Evolutionary conservation across 306 rosid species (phyloP).

Genomic region (Quercus suber): DNA sequence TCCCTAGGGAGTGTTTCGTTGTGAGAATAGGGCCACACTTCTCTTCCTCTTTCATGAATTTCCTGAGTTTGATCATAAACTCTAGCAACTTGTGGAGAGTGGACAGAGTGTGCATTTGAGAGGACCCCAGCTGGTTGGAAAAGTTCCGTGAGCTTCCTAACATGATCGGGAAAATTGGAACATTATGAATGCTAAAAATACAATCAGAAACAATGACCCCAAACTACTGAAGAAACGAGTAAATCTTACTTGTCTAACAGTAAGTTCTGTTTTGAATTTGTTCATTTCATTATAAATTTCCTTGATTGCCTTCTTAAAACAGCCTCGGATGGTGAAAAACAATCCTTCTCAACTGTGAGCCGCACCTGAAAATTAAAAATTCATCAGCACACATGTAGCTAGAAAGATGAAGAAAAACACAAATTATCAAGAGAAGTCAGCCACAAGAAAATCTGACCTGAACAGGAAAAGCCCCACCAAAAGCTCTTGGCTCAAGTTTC

Average conservation of each 20-base stretch:
- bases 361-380: slow-evolving; percentile 59
- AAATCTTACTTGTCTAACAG: slow-evolving; percentile 62
- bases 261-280: slow-evolving; percentile 82
- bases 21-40: too few relatives aligned
- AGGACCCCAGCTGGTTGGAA: slow-evolving; percentile 32
- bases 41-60: too few relatives aligned
- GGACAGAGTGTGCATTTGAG: slow-evolving; percentile 24
- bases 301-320: slow-evolving; percentile 71
- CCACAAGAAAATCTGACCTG: slow-evolving; percentile 51
- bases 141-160: too few relatives aligned
- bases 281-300: slow-evolving; percentile 65
- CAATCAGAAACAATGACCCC: slow-evolving; percentile 2
- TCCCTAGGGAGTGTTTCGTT: too few relatives aligned
- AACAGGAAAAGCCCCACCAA: slow-evolving; percentile 81
- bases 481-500: slow-evolving; percentile 85
- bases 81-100: slow-evolving; percentile 12
- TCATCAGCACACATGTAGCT: slow-evolving; percentile 17
- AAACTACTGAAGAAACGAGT: neutral
- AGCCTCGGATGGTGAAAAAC: slow-evolving; percentile 80
- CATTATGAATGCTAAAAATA: slow-evolving; percentile 8
- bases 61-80: too few relatives aligned
- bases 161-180: neutral
- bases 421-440: neutral
- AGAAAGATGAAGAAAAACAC: slow-evolving; percentile 12
- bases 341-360: slow-evolving; percentile 59